Base-by-base conservation (phyloP, 345 rosid species). In the Punica granatum region DNA sequence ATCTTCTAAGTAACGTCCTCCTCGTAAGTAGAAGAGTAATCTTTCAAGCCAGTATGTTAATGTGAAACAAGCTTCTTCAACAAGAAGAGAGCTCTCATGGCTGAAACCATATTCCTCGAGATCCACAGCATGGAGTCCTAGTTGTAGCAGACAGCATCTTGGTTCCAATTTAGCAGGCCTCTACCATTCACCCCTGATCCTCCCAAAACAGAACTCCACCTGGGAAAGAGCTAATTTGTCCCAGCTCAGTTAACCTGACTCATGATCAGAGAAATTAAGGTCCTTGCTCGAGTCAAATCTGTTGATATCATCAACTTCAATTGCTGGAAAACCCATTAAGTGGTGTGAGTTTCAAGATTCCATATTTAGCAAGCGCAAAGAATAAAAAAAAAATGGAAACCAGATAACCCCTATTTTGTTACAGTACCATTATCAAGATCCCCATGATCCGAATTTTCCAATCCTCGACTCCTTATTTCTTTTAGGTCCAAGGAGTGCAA, bases 1-100 rank as follows among this genome's bases (percentile, higher is more conserved):
- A 69, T 79, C 81, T 80, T 82, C 79, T 35, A 72, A 62, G 70
- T 56, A 74, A 79, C 77, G 74, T 62, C 65, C 67, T 41, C 61
- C 44, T 41, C n/a, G 23, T 64, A 48, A 28, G 43, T 23, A 46
- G 58, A 9, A 66, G 69, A 37, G 42, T 37, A 18, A 14, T 46
- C 42, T 65, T 66, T 26, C 73, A 63, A 46, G 67, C 48, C 26
- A 13, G 26, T 23, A n/a, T 30, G 16, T 59, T n/a, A 58, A 59
- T 63, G n/a, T 4, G 32, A 34, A 60, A 44, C 60, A 41, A 53
- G 62, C 63, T 60, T 74, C 70, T 60, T 34, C 69, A 66, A 35
- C 68, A 48, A 35, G 14, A 48, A 67, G 62, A 35, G 19, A 31
- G 70, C 11, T 12, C 25, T n/a, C 30, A n/a, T 14, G 60, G 31